A percentile compares a stretch with the other conserved stretches of the same genome.
Conservation (phyloP, 148 eudicot genomes). For the Chenopodium formosanum region DNA sequence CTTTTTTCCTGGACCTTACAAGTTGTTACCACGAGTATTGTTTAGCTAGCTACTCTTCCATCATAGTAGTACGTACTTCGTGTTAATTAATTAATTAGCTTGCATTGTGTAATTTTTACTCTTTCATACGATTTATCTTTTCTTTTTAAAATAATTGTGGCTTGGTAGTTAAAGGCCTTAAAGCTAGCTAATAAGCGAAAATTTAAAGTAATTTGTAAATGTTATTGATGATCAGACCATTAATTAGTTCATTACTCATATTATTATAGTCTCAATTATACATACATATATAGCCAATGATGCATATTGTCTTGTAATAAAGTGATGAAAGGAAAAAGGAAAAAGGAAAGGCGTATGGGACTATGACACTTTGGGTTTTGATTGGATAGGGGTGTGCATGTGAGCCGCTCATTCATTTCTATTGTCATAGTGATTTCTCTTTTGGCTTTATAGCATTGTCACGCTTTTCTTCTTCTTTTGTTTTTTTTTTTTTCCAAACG, state of each 20-base stretch:
- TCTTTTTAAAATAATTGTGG: not conserved
- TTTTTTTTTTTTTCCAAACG: not conserved
- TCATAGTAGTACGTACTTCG: too few relatives aligned
- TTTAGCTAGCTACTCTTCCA: not conserved
- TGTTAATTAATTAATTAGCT: not conserved
- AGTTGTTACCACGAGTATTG: not conserved
- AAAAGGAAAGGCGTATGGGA: not conserved
- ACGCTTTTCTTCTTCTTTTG: not conserved
- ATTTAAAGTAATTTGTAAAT: not conserved
- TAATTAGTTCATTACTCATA: not conserved
- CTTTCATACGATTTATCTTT: not conserved
- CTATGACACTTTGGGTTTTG: not conserved
- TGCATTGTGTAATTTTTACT: not conserved
- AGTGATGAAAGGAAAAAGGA: not conserved
- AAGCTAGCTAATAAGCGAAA: not conserved
- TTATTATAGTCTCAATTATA: not conserved
- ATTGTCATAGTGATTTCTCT: not conserved
- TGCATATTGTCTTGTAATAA: not conserved
- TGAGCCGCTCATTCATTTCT: conserved; percentile 3
- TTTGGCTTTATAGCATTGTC: not conserved
- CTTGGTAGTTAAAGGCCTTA: not conserved
- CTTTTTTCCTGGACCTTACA: not conserved
- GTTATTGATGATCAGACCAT: not conserved
- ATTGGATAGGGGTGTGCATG: not conserved
- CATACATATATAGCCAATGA: too few relatives aligned